A percentile compares a stretch with the other conserved stretches of the same genome.
Conservation (phyloP, 2,329 filamentous ascomycete species). For the Colletotrichum sp. region DNA sequence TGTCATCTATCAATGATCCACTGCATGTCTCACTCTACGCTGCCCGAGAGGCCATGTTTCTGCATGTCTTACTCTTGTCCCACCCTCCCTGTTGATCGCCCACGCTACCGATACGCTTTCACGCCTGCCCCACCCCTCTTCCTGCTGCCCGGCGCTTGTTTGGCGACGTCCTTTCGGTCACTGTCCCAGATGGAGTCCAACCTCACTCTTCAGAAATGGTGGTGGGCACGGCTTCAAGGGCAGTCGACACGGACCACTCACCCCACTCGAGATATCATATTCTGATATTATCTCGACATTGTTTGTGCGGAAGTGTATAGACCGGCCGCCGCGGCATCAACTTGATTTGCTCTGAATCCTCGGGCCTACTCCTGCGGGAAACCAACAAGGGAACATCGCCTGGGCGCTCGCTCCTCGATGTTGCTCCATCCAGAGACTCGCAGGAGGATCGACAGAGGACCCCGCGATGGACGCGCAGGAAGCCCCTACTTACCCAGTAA, state of each 20-base stretch:
- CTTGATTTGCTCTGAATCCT: background rate
- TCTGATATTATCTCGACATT: background rate
- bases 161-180: constrained; percentile 3
- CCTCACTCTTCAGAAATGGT: background rate
- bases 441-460: constrained; percentile 4
- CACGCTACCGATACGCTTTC: constrained; percentile 19
- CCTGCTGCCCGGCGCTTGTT: constrained; percentile 20
- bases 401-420: background rate
- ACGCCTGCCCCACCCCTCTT: constrained; percentile 20
- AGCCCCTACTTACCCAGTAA: background rate
- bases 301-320: background rate
- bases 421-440: constrained; percentile 5
- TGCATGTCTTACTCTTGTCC: constrained; percentile 34
- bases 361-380: background rate
- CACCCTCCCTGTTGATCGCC: constrained; percentile 23
- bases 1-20: constrained; percentile 30
- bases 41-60: constrained; percentile 38
- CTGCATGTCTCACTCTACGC: constrained; percentile 39
- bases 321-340: background rate
- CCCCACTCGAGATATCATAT: background rate
- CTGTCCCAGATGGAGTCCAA: background rate
- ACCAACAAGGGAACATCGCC: background rate
- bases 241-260: background rate
- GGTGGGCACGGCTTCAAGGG: background rate
- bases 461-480: background rate